Base-by-base conservation (phyloP, 2,329 filamentous ascomycete genomes). In the Sporothrix sp. region DNA sequence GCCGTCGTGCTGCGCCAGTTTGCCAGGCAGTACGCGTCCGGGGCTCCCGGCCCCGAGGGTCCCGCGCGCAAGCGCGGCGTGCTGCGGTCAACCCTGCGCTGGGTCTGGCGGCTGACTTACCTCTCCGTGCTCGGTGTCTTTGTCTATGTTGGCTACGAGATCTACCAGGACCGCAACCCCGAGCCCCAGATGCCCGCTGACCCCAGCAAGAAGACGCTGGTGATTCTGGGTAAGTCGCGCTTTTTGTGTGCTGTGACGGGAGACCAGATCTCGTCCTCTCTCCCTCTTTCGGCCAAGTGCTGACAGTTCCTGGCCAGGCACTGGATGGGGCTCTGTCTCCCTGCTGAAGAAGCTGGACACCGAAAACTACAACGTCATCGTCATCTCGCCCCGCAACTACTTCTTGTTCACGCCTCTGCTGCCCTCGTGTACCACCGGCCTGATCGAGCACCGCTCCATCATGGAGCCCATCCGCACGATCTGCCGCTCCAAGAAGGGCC, bases 391-490 rank as follows among this genome's bases (percentile, higher is more conserved):
- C 50, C 87, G 93, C 66, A 98, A 98, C 74, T 98, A 95, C 80
- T 98, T 98, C 82, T 84, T 98, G 60, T 98, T 98, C 78, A 98
- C 93, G 27, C 93, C 93, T 54, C 82, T 98, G 53, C 81, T 98
- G 55, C 93, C 93, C 58, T 97, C 91, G 65, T 98, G 93, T 72
- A 97, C 93, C 48, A 96, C 91, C 58, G 93, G 93, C 62, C 85
- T 88, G 61, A 93, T 98, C 68, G 93, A 98, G 77, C 93, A 97
- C 75, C 88, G 93, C 67, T 97, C 90, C 65, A 98, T 98, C 71
- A 98, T 98, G 93, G 93, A 98, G 74, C 93, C 93, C 52, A 85
- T 98, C 62, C 88, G 93, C 65, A 88, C 93, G 67, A 95, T 98
- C 68, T 79, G 95, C 60, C 87, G 90, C 64, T 86, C 93, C 73